Percentiles rank a stretch among this genome's conserved stretches.
Conservation (phyloP, 2,329 filamentous ascomycete species). For the Calonectria ilicicola region DNA sequence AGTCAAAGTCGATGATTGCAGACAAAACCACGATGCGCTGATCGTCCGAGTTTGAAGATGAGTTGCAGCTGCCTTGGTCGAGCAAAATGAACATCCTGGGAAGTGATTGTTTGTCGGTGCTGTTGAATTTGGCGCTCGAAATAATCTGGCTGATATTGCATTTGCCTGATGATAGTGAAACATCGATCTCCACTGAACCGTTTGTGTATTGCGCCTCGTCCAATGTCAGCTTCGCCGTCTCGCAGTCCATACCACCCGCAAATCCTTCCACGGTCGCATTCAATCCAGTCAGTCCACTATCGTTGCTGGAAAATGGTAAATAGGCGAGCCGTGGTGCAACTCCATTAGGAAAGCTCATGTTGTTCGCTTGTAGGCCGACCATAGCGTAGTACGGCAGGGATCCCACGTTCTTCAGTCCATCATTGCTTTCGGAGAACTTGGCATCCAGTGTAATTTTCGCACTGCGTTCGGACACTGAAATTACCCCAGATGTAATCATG, state of each 20-base stretch:
- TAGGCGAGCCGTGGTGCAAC: slow-evolving; percentile 49
- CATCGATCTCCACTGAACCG: slow-evolving; percentile 40
- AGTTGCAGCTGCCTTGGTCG: slow-evolving; percentile 32
- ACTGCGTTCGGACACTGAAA: slow-evolving; percentile 39
- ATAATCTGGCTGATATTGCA: slow-evolving; percentile 37
- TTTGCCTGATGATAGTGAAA: slow-evolving; percentile 40
- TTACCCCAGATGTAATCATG: slow-evolving; percentile 48
- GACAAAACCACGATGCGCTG: slow-evolving; percentile 39
- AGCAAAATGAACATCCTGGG: slow-evolving; percentile 32
- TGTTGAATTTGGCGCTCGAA: slow-evolving; percentile 30
- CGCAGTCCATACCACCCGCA: slow-evolving; percentile 46
- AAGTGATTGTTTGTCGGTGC: slow-evolving; percentile 22
- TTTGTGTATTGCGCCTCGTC: slow-evolving; percentile 36
- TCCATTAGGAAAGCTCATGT: slow-evolving; percentile 47
- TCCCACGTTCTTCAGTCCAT: slow-evolving; percentile 38
- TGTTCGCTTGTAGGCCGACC: slow-evolving; percentile 45
- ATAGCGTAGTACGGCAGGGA: slow-evolving; percentile 49
- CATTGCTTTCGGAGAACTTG: slow-evolving; percentile 44
- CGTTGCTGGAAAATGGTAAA: slow-evolving; percentile 45
- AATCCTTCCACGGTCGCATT: slow-evolving; percentile 51
- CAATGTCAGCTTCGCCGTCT: slow-evolving; percentile 40
- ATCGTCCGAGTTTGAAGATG: slow-evolving; percentile 29
- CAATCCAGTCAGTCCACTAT: slow-evolving; percentile 39
- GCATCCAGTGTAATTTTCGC: slow-evolving; percentile 42
- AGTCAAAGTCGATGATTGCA: slow-evolving; percentile 32